Conservation (phyloP, 192 early-diverging fungal genomes). For the Coemansia sp. region DNA sequence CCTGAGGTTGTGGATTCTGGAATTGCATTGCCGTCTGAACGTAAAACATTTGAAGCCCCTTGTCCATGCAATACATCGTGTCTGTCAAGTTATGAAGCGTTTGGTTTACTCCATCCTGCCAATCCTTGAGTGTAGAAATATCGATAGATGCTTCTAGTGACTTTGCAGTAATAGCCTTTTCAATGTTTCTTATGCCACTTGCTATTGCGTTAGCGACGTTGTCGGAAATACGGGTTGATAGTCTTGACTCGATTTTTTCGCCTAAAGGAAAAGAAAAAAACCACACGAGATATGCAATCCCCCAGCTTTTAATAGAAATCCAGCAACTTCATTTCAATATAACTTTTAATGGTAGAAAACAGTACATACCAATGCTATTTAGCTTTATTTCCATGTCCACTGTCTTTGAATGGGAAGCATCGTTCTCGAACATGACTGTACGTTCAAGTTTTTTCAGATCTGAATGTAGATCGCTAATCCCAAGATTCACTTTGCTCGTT, state of each 20-base stretch:
- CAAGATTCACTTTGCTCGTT: constrained; percentile 43
- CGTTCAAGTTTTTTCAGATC: constrained; percentile 49
- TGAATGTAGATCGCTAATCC: constrained; percentile 47
- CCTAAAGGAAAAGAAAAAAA: not conserved
- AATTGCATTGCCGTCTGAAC: not conserved
- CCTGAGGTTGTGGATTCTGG: not conserved
- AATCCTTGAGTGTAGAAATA: not conserved
- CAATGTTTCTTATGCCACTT: not conserved
- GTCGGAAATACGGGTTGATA: not conserved
- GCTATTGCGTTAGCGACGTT: not conserved
- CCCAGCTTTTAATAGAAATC: not conserved
- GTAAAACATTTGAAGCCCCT: not conserved
- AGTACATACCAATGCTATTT: constrained; percentile 30
- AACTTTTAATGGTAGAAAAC: not conserved
- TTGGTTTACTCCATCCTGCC: constrained; percentile 3
- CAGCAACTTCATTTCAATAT: not conserved
- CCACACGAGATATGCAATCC: not conserved
- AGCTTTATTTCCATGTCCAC: constrained; percentile 48
- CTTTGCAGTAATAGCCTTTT: not conserved
- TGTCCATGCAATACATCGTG: not conserved
- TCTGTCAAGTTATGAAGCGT: not conserved
- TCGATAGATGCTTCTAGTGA: not conserved
- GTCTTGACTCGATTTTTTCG: constrained; percentile 5
- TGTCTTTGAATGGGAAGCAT: constrained; percentile 15
- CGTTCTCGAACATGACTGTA: constrained; percentile 21